Base-by-base conservation (phyloP, 2,329 filamentous ascomycete genomes). In the Beauveria brongniartii region DNA sequence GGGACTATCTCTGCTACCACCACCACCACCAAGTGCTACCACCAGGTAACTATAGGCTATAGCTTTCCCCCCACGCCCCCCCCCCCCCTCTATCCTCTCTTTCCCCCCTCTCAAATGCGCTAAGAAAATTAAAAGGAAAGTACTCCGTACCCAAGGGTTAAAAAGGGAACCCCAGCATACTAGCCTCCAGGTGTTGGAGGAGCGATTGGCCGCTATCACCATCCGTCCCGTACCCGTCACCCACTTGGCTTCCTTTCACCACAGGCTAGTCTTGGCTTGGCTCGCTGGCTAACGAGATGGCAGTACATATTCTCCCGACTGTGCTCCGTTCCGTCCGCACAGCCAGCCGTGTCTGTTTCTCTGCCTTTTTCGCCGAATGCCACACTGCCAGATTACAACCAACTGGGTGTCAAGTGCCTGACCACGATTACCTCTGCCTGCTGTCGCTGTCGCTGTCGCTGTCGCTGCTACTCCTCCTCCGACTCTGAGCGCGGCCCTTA, bases 221-320 rank as follows among this genome's bases (percentile, higher is more conserved):
- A 53, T 52, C 56, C 56, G 56, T 59, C 56, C 56, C 56, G 56
- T 59, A 52, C 56, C 55, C 56, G 56, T 52, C 40, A 40, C 37
- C 56, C 56, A 59, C 56, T 52, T 59, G 56, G 56, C 37, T 53
- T 40, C 47, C 44, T 52, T 37, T 37, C 28, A 59, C 56, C 37
- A 48, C 47, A 52, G 8, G 30, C 47, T 59, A 59, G 48, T 52
- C 56, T 41, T 52, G 48, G 56, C 56, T 59, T 59, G 47, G 47
- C 56, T 52, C 10, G 22, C 40, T 59, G 56, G 56, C 56, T 59
- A 53, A 44, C 48, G 46, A 50, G 56, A 51, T 59, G 47, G 37
- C 47, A 59, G 56, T 47, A 57, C 46, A 52, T 59, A 52, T 59
- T 59, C 56, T 59, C 56, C 48, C 56, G 56, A 59, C 48, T 18